These are phyloP conservation scores for Leishmania amazonensis DNA, from an alignment of 208 protist genomes.

Conservation along the genomic window DNA sequence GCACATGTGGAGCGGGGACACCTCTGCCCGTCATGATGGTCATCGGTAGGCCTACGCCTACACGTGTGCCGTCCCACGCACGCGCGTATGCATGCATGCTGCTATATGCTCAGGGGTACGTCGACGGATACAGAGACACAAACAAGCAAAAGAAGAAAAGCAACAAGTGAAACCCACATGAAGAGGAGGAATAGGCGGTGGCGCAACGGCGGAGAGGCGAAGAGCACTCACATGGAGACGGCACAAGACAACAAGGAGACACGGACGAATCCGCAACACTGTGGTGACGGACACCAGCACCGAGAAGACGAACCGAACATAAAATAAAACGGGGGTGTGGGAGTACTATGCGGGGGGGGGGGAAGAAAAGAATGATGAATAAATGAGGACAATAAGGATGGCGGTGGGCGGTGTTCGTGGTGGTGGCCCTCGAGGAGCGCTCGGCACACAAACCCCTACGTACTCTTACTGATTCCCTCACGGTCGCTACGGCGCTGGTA, in stretches of 20 bases:
- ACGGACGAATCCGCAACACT: no score
- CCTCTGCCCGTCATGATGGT: background rate
- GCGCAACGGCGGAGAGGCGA: background rate
- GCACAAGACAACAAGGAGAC: no score
- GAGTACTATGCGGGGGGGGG: background rate
- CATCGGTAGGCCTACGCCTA: background rate
- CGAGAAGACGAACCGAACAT: background rate
- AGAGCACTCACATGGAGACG: no score
- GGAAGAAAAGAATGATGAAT: background rate
- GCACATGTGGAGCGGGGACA: background rate
- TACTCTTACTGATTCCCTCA: background rate
- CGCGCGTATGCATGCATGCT: background rate
- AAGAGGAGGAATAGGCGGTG: background rate
- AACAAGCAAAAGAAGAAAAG: background rate
- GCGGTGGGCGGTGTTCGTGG: background rate
- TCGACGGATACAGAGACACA: conserved; percentile 3
- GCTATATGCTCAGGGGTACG: background rate
- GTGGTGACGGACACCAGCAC: no score
- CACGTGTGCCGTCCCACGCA: background rate
- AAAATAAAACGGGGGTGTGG: background rate
- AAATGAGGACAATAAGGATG: background rate
- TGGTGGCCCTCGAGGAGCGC: background rate
- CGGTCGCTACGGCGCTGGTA: background rate
- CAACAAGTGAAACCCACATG: background rate
- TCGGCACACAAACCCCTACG: background rate